Evolutionary conservation across 2,329 filamentous ascomycete genomes (phyloP), one percentile per base, ranked within the genome.

Genomic region (Fusarium sp.): DNA sequence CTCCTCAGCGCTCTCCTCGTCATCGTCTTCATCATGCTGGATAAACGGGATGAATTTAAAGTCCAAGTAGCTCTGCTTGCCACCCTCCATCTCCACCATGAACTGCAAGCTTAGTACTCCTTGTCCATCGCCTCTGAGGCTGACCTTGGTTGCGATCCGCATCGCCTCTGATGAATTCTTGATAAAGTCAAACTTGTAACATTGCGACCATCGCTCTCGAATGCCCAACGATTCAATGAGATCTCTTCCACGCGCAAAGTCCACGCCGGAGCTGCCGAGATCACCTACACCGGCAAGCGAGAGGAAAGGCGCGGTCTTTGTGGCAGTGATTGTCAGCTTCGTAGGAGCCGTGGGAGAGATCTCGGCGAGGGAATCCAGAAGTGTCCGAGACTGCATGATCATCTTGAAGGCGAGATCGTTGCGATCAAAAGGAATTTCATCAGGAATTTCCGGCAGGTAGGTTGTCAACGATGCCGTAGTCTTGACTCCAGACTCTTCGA

Each of bases 51-150:
- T 92, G 80, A 97, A 94, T 22, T 93, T 88, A 81, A 96, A 97
- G 81, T 97, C 94, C 27, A 97, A 87, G 83, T 96, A 97, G 76
- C 91, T 94, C 43, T 91, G 86, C 27, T 87, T 87, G 6, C 89
- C 88, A 8, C 89, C 89, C 71, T 97, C 94, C 47, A 95, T 87
- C 80, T 98, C 95, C 17, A 99, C 92, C 93, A 99, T 97, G 79
- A 98, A 98, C 80, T 99, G 97, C 81, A 98, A 85, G 82, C 94
- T 98, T 73, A 99, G 83, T 33, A 99, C 96, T 0, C 97, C 96
- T 80, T 98, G 94, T 2, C 90, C 88, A 82, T 99, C 97, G 0
- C 95, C 93, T 17, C 97, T 89, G 70, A 99, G 89, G 80, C 95
- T 98, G 67, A 98, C 95, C 83, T 98, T 99, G 79, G 90, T 95